Evolutionary conservation across 73 alveolate genomes (phyloP), one percentile per base, ranked within the genome.

Genomic region (Paraurostyla sp.): DNA sequence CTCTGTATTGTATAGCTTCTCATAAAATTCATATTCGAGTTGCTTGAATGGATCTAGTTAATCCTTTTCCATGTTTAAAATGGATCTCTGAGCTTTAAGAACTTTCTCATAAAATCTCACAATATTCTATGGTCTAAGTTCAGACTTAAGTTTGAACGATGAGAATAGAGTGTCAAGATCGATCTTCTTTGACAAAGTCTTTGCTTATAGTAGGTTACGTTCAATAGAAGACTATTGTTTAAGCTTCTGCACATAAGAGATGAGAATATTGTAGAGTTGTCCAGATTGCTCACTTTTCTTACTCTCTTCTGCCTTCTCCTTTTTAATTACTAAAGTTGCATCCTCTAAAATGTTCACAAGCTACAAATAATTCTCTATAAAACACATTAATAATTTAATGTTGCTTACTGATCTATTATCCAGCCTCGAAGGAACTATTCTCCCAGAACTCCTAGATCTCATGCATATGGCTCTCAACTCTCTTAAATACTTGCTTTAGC

Each of bases 81-180:
- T 90, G 69, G 88, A 89, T 60, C 95, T 93, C 76, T 89, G 92
- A 33, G 91, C 89, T 83, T 96, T 96, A 40, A 89, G 52, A 52
- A 92, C 91, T 71, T 94, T 96, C 62, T 96, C 96, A 84, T 92
- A 93, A 75, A 96, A 91, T 71, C 89, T 88, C 93, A 96, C 92
- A 73, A 96, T 92, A 59, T 93, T 95, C 73, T 96, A 96, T 20
- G 99, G 99, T 60, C 96, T 88, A 2, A 83, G 71, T 71, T 88
- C 93, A 46, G 88, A 73, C 58, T 94, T 93, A n/a, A 94, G 91
- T 76, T 92, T 94, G 43, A 89, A 94, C 76, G 78, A 88, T 30
- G 95, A 91, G 83, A 93, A 94, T 58, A 87, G 83, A 62, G 88
- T 87, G 87, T 62, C 96, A 38, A 89, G 42, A 43, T 85, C 92